phyloP scores from a whole-genome alignment of 805 yeast species.

The Ogataea saltuana region DNA sequence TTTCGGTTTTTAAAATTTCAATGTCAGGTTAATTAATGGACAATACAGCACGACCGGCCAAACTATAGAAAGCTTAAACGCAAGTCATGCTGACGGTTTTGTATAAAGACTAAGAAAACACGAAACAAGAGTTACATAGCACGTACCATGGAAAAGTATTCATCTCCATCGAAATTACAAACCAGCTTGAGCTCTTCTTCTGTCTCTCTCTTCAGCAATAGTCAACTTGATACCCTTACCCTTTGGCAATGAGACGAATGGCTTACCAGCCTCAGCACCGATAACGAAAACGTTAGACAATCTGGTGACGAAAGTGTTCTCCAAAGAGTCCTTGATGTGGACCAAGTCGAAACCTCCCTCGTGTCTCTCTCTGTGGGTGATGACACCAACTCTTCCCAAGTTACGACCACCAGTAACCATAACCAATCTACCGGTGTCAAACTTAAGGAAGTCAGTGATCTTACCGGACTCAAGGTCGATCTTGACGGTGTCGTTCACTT shows the following conservation, averaged over 20 bases:
- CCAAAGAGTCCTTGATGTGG: slow-evolving; percentile 93
- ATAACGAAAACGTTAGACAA: slow-evolving; percentile 88
- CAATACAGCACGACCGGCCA: slow-evolving; percentile 3
- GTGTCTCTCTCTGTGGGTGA: slow-evolving; percentile 95
- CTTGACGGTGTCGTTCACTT: slow-evolving; percentile 97
- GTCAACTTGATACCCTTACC: slow-evolving; percentile 98
- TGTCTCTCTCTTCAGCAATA: slow-evolving; percentile 97
- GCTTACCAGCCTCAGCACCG: slow-evolving; percentile 90
- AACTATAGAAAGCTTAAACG: neutral
- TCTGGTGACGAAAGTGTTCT: slow-evolving; percentile 95
- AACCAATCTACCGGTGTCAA: slow-evolving; percentile 89
- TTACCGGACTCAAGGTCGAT: slow-evolving; percentile 95
- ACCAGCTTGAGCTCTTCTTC: slow-evolving; percentile 86
- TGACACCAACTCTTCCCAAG: slow-evolving; percentile 97
- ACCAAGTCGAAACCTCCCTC: slow-evolving; percentile 98
- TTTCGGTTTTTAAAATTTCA: neutral
- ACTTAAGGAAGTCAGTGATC: slow-evolving; percentile 83
- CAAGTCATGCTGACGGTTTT: slow-evolving; percentile 9
- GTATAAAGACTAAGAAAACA: slow-evolving; percentile 7
- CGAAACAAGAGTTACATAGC: slow-evolving; percentile 10
- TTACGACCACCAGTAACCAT: slow-evolving; percentile 98
- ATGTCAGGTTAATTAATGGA: slow-evolving; percentile 10
- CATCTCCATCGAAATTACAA: slow-evolving; percentile 36
- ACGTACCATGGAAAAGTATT: slow-evolving; percentile 4
- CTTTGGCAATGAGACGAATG: slow-evolving; percentile 94